Evolutionary conservation across 1,284 basidiomycete species (phyloP).

Genomic region (Coriolopsis trogii): DNA sequence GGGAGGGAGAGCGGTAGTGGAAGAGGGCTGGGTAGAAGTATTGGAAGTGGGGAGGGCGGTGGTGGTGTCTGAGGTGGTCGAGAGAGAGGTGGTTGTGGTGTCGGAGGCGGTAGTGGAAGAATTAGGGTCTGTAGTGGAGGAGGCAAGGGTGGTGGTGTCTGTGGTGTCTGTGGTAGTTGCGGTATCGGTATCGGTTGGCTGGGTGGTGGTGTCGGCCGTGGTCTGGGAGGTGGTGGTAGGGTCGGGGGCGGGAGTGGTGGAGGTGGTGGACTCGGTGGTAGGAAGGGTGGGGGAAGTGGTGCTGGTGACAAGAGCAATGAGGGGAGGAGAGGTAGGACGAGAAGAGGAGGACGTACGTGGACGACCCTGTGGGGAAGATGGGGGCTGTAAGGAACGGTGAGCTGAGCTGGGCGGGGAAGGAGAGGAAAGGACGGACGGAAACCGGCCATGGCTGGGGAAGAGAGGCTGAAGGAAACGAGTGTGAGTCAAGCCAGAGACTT

Average conservation of each 20-base stretch:
- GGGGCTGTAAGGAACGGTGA: background rate
- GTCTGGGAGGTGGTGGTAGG: conserved; percentile 8
- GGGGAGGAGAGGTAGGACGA: background rate
- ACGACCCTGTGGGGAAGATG: background rate
- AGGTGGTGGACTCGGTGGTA: conserved; percentile 15
- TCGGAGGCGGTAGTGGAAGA: conserved; percentile 9
- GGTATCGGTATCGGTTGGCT: background rate
- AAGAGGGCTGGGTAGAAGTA: conserved; percentile 8
- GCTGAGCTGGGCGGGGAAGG: background rate
- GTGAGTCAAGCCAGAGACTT: background rate
- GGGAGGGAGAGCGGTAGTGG: background rate
- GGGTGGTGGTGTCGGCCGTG: background rate
- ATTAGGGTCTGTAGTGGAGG: conserved; percentile 13
- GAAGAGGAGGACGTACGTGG: background rate
- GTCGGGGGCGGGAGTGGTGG: conserved; percentile 6
- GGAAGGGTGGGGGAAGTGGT: background rate
- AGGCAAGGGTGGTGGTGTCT: conserved; percentile 13
- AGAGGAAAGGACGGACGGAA: conserved; percentile 3
- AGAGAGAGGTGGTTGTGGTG: conserved; percentile 3
- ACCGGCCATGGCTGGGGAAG: conserved; percentile 1
- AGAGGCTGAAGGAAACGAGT: conserved; percentile 1
- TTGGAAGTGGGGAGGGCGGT: conserved; percentile 5
- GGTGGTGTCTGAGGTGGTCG: conserved; percentile 8
- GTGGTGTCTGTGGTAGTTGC: conserved; percentile 11
- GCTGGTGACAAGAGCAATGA: no score